Evolutionary conservation across 1,284 basidiomycete species (phyloP), one percentile per base, ranked within the genome.

Genomic region (Cronartium ribicola): DNA sequence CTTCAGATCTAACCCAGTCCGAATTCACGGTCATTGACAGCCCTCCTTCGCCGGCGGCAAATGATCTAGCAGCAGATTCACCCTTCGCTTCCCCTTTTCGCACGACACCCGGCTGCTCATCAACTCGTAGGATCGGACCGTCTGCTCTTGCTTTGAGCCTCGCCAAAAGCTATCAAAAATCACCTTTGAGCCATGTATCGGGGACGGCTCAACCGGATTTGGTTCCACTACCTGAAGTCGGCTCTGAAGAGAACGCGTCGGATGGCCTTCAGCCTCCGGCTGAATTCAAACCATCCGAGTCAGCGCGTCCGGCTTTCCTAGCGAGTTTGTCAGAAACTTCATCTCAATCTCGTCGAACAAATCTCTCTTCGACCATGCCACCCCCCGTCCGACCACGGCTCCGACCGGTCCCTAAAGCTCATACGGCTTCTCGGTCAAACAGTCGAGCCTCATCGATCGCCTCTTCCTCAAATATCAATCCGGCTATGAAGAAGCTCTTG

Each of bases 261-360:
- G 44, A 62, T 1, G 37, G 60, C 22, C n/a, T 57, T 57, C 51
- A 57, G 29, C 10, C 60, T 37, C 20, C 69, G 22, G 44, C 57
- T n/a, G 68, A 41, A 70, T 72, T 72, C 29, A 72, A 72, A 44
- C 69, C 69, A 17, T 72, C 69, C 11, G 69, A 72, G 65, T 72
- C 69, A 10, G 69, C 69, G 13, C 61, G 69, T 40, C 69, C 69
- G 13, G 69, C 69, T 7, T 72, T 72, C 48, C 69, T 72, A 10
- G 51, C 69, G 17, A 72, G 62, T 64, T 40, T 65, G 17, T 66
- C 69, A 5, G 39, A 43, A n/a, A 39, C 59, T 20, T 68, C 67
- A 7, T 65, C 69, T 36, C 51, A 48, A 40, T 22, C 36, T 3
- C 22, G 44, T 20, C 61, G 62, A 55, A 64, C 43, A 17, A 37